Evolutionary conservation across 1,139 yeast species (phyloP), one percentile per base, ranked within the genome.

Genomic region (Candida sanyaensis): DNA sequence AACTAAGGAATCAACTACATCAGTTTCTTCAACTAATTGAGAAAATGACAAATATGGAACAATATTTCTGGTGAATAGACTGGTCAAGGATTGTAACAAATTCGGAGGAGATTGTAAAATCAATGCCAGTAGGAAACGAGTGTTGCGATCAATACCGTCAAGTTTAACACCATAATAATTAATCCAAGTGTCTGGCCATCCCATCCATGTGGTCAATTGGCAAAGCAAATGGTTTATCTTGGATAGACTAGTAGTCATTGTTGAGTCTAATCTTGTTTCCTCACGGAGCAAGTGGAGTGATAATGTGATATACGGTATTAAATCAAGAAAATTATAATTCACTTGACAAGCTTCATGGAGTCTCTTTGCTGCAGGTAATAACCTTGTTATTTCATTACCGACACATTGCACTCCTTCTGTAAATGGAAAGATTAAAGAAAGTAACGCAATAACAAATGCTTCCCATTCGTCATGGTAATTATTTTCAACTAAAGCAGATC

Each of bases 261-360:
- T 68, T 1, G 81, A 66, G 56, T 87, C 83, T 34, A 93, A 69
- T 48, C 79, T 75, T 40, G 77, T 66, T 52, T 92, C 98, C 63
- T 93, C 97, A 50, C 92, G 69, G 2, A 90, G 67, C 32, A 90
- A 61, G 68, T 92, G 98, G 37, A 92, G 64, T 0, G 91, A 81
- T 31, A 88, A 65, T 0, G 84, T 73, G n/a, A 89, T 74, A 51
- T 80, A 83, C 1, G 90, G 88, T 2, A 84, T 65, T 58, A 81
- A 64, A 39, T 80, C 81, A 9, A 69, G 63, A 38, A 82, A 63
- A 1, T 75, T 65, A 53, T 75, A 77, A 49, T 68, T 65, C 42
- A 66, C 55, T 27, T 64, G 57, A 43, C 64, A 57, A 2, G 62
- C 47, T 10, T 59, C 57, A 33, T 66, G 69, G 5, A 79, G 62